Percentiles rank a stretch among this genome's conserved stretches.
These are phyloP conservation scores for Chaetomidium leptoderma DNA, from an alignment of 495 filamentous ascomycete genomes.

Conservation along the genomic window DNA sequence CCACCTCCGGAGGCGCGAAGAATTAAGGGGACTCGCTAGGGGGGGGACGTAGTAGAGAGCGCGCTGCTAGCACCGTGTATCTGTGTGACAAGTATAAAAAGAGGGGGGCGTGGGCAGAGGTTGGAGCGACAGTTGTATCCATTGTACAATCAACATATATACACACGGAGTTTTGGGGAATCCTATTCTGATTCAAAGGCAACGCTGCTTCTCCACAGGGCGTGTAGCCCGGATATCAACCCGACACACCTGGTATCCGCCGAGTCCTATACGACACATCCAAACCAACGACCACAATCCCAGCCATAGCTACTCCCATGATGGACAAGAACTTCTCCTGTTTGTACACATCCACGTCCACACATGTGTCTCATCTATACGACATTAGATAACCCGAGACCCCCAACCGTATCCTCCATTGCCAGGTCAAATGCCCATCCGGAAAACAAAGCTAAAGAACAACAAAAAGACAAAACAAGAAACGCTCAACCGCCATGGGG, in stretches of 20 bases:
- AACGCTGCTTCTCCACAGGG: neutral
- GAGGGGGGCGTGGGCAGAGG: neutral
- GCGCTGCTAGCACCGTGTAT: neutral
- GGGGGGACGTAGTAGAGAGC: neutral
- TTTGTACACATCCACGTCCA: slow-evolving; percentile 14
- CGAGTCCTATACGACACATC: slow-evolving; percentile 12
- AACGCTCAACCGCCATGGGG: neutral
- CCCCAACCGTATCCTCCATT: neutral
- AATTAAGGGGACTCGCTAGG: slow-evolving; percentile 23
- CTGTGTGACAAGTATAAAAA: neutral
- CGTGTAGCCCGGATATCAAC: neutral
- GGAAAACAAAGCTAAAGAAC: neutral
- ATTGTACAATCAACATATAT: slow-evolving; percentile 7
- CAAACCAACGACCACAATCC: slow-evolving; percentile 2
- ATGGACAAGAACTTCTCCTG: neutral
- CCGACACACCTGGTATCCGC: slow-evolving; percentile 1
- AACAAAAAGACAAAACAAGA: neutral
- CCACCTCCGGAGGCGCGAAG: slow-evolving; percentile 17
- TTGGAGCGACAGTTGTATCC: neutral
- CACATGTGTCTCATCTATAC: slow-evolving; percentile 15
- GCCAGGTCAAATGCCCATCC: neutral
- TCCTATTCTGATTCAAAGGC: slow-evolving; percentile 1
- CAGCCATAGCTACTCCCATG: neutral
- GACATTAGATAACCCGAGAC: slow-evolving; percentile 13
- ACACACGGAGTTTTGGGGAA: slow-evolving; percentile 6